Conservation (phyloP, 768 basidiomycete genomes). For the Pulveroboletus sp. region DNA sequence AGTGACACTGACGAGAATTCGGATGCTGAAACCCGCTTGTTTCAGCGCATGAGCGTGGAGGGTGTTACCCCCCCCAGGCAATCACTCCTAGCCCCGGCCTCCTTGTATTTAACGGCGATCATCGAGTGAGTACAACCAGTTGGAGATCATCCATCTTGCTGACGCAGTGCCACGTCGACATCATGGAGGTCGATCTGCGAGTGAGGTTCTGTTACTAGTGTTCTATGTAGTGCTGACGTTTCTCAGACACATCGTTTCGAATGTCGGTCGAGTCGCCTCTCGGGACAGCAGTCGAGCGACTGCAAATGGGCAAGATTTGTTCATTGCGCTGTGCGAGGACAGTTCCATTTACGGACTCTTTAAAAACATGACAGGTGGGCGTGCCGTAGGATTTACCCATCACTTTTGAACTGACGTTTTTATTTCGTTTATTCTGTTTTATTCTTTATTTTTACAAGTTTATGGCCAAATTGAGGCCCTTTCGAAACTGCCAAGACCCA, state of each 20-base stretch:
- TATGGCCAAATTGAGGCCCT: conserved; percentile 74
- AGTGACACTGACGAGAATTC: conserved; percentile 78
- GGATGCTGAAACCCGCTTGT: conserved; percentile 55
- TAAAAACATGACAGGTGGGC: conserved; percentile 75
- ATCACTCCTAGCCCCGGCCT: conserved; percentile 69
- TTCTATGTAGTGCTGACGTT: background rate
- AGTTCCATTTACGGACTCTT: conserved; percentile 80
- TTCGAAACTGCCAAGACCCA: conserved; percentile 51
- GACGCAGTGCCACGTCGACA: conserved; percentile 21
- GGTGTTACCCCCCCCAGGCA: conserved; percentile 49
- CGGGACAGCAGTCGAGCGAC: conserved; percentile 76
- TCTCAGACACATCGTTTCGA: conserved; percentile 74
- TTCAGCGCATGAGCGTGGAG: conserved; percentile 54
- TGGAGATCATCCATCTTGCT: conserved; percentile 17
- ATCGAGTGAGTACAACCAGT: conserved; percentile 66
- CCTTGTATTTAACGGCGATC: conserved; percentile 87
- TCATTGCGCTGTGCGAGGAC: conserved; percentile 87
- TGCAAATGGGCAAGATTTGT: conserved; percentile 78
- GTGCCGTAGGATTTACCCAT: conserved; percentile 16
- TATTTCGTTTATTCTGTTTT: background rate
- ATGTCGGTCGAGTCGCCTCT: conserved; percentile 77
- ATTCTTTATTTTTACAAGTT: conserved; percentile 38
- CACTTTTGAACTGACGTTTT: conserved; percentile 15
- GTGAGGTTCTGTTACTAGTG: conserved; percentile 34
- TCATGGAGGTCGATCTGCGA: conserved; percentile 74